Evolutionary conservation across 768 basidiomycete species (phyloP).

Genomic region (Lenzites betulinus): DNA sequence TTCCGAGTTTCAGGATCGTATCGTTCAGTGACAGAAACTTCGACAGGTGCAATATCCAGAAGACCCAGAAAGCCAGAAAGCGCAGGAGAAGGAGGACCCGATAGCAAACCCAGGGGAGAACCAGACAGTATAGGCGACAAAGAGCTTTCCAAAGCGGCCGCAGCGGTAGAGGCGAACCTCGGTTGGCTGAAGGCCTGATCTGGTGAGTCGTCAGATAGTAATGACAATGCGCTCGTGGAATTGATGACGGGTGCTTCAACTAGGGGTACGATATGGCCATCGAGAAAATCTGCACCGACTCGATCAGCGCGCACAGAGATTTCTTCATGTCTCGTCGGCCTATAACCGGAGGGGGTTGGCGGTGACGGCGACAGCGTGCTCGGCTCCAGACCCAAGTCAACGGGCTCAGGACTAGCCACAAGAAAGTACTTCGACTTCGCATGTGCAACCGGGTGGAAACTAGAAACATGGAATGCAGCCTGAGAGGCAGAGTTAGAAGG

Average conservation of each 20-base stretch:
- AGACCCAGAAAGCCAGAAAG: background rate
- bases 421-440: slow-evolving; percentile 17
- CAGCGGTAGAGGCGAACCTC: background rate
- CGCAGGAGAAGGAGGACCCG: background rate
- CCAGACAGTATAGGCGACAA: background rate
- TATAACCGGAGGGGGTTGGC: too few species aligned
- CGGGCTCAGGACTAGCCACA: background rate
- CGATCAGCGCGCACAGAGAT: too few species aligned
- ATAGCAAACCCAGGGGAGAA: background rate
- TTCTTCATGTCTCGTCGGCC: too few species aligned
- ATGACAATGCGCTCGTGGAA: too few species aligned
- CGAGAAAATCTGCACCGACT: too few species aligned
- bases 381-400: background rate
- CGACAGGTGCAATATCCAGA: background rate
- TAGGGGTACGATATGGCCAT: too few species aligned
- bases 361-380: too few species aligned
- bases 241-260: too few species aligned
- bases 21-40: too few species aligned
- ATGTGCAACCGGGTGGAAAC: background rate
- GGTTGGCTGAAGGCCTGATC: too few species aligned
- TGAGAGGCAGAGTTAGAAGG: slow-evolving; percentile 65
- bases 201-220: too few species aligned
- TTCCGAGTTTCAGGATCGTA: background rate
- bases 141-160: too few species aligned
- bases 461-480: slow-evolving; percentile 10